phyloP scores from a whole-genome alignment of 2,329 filamentous ascomycete genomes.

The Alternaria consortialis region DNA sequence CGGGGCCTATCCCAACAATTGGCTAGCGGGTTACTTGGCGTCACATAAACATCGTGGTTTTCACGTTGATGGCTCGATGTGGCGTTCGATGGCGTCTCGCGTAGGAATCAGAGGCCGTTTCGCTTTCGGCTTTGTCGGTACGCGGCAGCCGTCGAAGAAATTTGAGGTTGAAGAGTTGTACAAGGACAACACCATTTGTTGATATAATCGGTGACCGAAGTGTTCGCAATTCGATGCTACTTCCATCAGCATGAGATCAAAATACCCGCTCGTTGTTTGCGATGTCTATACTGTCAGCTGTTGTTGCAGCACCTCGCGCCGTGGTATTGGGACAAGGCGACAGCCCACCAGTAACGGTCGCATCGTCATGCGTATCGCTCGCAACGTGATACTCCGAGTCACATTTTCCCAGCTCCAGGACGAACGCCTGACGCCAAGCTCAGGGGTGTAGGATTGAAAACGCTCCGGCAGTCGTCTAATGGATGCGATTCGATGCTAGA shows the following conservation, averaged over 20 bases:
- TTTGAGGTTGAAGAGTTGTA: background rate
- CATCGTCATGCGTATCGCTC: background rate
- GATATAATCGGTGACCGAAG: background rate
- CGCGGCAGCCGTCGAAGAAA: too few species aligned
- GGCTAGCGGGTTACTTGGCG: slow-evolving; percentile 9
- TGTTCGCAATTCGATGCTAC: background rate
- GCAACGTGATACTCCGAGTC: slow-evolving; percentile 1
- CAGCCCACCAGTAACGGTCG: background rate
- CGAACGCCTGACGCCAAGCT: background rate
- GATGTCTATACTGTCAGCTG: slow-evolving; percentile 1
- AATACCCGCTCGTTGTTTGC: background rate
- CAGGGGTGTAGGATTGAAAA: background rate
- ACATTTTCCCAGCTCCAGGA: slow-evolving; percentile 1
- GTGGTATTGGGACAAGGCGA: background rate
- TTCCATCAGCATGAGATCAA: background rate
- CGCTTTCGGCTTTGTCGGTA: background rate
- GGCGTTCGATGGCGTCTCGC: slow-evolving; percentile 10
- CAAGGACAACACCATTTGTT: background rate
- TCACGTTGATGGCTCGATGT: slow-evolving; percentile 1
- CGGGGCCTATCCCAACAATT: slow-evolving; percentile 13
- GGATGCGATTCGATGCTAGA: slow-evolving; percentile 8
- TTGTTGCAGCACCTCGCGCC: background rate
- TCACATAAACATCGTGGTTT: background rate
- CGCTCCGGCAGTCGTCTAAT: background rate
- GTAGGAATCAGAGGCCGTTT: slow-evolving; percentile 6